Base-by-base conservation (phyloP, 169 alveolate species). In the Cryptosporidium ubiquitum region DNA sequence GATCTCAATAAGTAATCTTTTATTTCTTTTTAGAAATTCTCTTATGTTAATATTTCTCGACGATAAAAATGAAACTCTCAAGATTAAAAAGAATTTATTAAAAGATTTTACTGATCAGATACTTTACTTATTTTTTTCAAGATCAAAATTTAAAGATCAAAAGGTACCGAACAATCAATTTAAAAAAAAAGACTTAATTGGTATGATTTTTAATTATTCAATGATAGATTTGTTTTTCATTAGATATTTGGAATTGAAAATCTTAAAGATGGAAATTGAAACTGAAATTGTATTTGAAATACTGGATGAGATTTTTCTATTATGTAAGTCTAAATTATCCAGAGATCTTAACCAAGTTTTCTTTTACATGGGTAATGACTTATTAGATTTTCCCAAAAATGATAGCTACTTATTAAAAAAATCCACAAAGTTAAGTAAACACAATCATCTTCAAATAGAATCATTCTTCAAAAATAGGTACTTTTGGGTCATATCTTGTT, bases 181-280 rank as follows among this genome's bases (percentile, higher is more conserved):
- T 52, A 73, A 31, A 5, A 29, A 35, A 18, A 73, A 52, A n/a
- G 6, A 31, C 9, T 37, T 73, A 18, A 37, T 73, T 73, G n/a
- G 35, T 9, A 52, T 73, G 69, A 40, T 73, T 10, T 57, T 73
- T n/a, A 5, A 73, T 40, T 33, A 16, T 73, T 58, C 71, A 9
- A 73, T 73, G 69, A 23, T 73, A 4, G 85, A 73, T 73, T 52
- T 73, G 31, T 20, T 73, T 10, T 52, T 73, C 16, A 31, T 73
- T 9, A 73, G 68, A 35, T 73, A 52, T 73, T 52, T 73, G 10
- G 71, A 73, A 29, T 14, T 51, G 6, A 35, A 26, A 31, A 29
- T 20, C 60, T 29, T 73, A 33, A 52, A 33, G 52, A 37, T n/a
- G 18, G 51, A 52, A 5, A 55, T 37, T 31, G 40, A 73, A 18